Percentiles rank a stretch among this genome's conserved stretches.
Conservation (phyloP, 805 yeast genomes). For the Cyberlindnera xylosilytica region DNA sequence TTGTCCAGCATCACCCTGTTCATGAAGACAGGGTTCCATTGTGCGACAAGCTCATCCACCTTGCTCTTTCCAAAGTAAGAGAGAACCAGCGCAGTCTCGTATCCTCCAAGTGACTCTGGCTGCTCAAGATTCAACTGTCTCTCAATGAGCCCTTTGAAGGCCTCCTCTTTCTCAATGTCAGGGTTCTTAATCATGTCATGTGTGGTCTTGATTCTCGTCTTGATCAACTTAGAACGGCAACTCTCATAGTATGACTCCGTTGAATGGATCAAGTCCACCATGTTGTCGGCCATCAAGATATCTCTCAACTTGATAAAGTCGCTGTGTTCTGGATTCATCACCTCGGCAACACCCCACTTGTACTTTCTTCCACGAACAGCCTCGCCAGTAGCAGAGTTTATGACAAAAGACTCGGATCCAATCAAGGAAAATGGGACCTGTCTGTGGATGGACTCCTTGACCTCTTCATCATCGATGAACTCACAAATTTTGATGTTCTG, state of each 20-base stretch:
- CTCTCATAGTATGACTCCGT: constrained; percentile 75
- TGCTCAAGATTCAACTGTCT: constrained; percentile 26
- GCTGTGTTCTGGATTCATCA: constrained; percentile 73
- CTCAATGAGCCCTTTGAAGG: not conserved
- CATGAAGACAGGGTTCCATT: constrained; percentile 45
- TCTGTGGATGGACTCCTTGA: constrained; percentile 31
- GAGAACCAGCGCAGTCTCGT: constrained; percentile 36
- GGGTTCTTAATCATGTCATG: constrained; percentile 14
- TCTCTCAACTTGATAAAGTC: constrained; percentile 68
- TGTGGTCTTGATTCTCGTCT: constrained; percentile 37
- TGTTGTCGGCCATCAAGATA: constrained; percentile 61
- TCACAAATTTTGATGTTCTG: constrained; percentile 62
- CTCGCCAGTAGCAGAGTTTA: constrained; percentile 17
- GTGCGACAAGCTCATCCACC: constrained; percentile 39
- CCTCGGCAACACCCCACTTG: constrained; percentile 84
- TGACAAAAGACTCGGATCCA: constrained; percentile 54
- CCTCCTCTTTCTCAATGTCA: not conserved
- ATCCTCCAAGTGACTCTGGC: constrained; percentile 30
- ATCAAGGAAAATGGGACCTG: constrained; percentile 70
- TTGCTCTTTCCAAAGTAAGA: constrained; percentile 33
- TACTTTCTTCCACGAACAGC: constrained; percentile 71
- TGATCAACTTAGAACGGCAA: constrained; percentile 58
- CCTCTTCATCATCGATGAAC: constrained; percentile 37
- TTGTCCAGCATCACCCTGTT: constrained; percentile 43
- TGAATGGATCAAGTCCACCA: constrained; percentile 74